Evolutionary conservation across 345 rosid genomes (phyloP).

Genomic region (Lepidium africanum): DNA sequence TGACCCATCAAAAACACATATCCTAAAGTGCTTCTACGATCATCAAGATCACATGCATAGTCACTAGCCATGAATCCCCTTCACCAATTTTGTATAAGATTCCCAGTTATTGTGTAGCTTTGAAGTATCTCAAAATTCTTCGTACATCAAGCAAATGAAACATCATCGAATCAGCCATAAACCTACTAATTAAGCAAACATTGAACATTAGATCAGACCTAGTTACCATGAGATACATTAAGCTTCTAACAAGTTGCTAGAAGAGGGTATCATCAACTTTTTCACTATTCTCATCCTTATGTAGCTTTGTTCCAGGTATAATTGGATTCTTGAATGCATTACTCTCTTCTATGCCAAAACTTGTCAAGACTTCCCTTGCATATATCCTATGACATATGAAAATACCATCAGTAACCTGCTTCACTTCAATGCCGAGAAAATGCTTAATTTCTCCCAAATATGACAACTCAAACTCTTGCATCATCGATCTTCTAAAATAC

Average conservation of each 20-base stretch:
- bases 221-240: not conserved
- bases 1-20: not conserved
- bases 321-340: not conserved
- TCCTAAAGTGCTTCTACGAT: not conserved
- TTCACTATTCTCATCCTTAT: not conserved
- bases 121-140: not conserved
- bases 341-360: not conserved
- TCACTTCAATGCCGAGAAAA: not conserved
- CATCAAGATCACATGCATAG: not conserved
- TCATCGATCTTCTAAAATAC: not conserved
- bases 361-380: not conserved
- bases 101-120: not conserved
- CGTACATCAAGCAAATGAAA: not conserved
- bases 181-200: not conserved
- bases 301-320: not conserved
- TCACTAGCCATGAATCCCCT: not conserved
- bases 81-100: not conserved
- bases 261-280: not conserved
- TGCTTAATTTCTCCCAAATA: not conserved
- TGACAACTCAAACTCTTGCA: not conserved
- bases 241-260: not conserved
- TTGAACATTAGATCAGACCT: not conserved
- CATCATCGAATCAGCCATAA: not conserved
- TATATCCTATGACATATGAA: not conserved
- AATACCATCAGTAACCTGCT: not conserved